Percentiles rank a stretch among this genome's conserved stretches.
These are phyloP conservation scores for Globisporangium ultimum DNA, from an alignment of 352 stramenopile genomes.

Conservation along the genomic window DNA sequence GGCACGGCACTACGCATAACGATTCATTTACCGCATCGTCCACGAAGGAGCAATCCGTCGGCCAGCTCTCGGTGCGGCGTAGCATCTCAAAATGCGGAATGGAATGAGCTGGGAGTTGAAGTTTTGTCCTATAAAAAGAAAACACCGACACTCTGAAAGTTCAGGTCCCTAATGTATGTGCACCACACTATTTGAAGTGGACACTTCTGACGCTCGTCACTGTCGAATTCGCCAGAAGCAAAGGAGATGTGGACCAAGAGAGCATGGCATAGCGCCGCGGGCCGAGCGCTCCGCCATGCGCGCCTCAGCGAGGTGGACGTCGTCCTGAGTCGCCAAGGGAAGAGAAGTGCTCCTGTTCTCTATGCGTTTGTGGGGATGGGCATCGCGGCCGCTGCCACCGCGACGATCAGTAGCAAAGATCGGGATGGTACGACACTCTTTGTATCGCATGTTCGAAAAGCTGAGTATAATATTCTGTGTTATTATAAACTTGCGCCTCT, in stretches of 20 bases:
- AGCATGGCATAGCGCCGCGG: neutral
- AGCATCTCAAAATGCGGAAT: neutral
- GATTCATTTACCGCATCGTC: constrained; percentile 8
- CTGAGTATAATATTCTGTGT: neutral
- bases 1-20: neutral
- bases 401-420: constrained; percentile 8
- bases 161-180: neutral
- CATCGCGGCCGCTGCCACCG: neutral
- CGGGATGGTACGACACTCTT: constrained; percentile 1
- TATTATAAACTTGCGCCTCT: neutral
- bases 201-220: neutral
- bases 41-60: constrained; percentile 14
- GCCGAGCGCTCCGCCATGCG: constrained; percentile 4
- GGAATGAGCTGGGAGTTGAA: constrained; percentile 9
- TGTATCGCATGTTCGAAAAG: neutral
- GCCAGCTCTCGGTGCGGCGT: neutral
- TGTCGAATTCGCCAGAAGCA: neutral
- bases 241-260: neutral
- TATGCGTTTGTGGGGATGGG: constrained; percentile 6
- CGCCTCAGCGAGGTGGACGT: neutral
- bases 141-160: neutral
- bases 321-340: constrained; percentile 2
- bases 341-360: neutral
- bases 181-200: neutral
- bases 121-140: neutral